These are phyloP conservation scores for Manihot esculenta DNA, from an alignment of 441 rosid genomes.

Conservation along the genomic window DNA sequence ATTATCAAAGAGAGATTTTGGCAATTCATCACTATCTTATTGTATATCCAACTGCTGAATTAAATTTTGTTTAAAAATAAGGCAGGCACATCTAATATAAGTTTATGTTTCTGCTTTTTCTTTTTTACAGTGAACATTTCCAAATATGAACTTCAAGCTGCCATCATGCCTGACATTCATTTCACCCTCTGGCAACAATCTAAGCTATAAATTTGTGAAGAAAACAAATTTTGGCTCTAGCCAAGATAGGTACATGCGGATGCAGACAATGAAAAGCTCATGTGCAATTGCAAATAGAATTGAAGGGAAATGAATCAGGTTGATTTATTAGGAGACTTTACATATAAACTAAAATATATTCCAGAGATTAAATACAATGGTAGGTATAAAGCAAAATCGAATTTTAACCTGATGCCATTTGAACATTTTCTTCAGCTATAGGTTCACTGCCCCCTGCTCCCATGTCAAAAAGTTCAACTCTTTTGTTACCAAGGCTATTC, in stretches of 20 bases:
- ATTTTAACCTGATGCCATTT: conserved; percentile 78
- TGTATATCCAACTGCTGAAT: neutral
- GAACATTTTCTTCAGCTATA: conserved; percentile 76
- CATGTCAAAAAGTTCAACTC: conserved; percentile 88
- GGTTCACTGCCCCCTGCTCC: conserved; percentile 96
- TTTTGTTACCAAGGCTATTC: conserved; percentile 90
- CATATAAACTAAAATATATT: neutral
- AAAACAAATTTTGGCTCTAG: neutral
- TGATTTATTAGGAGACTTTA: neutral
- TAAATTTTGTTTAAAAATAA: neutral
- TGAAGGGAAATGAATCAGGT: neutral
- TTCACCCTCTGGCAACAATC: neutral
- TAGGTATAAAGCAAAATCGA: conserved; percentile 1
- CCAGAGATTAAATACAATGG: neutral
- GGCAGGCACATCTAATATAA: neutral
- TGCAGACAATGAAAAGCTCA: neutral
- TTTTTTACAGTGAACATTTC: neutral
- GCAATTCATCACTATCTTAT: neutral
- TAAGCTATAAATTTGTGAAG: neutral
- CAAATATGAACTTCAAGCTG: neutral
- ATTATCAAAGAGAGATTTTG: neutral
- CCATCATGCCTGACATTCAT: neutral
- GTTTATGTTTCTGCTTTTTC: neutral
- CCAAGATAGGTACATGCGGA: neutral
- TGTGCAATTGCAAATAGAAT: neutral